Evolutionary conservation across 768 basidiomycete species (phyloP), one percentile per base, ranked within the genome.

Genomic region (Tulasnella calospora): DNA sequence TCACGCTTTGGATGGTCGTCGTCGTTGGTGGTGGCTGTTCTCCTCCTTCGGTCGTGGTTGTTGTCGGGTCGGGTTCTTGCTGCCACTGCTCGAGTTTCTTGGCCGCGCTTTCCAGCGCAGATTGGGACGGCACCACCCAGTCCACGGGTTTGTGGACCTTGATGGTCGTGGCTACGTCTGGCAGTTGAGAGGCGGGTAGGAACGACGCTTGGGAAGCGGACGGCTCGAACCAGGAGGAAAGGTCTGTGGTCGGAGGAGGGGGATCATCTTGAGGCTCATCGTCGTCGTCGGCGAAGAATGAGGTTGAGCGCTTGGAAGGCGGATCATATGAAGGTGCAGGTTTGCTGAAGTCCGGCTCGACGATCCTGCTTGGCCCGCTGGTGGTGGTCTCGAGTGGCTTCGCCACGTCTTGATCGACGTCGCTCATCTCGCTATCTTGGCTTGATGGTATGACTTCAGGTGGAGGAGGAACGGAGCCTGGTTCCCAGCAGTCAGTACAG

Each of bases 111-210:
- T 78, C 77, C 7, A 78, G 33, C 12, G 77, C 77, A 33, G n/a
- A 36, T 46, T 78, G 40, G 17, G 77, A 71, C 33, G 77, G 77
- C 69, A 78, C 35, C 27, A 36, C 55, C 77, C 77, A 78, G 40
- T 6, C 47, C 1, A 5, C 33, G 17, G 38, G n/a, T 10, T 36
- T 55, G 27, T 71, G 67, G 4, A 69, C 41, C 30, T 40, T 73
- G 23, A 55, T 36, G 47, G 41, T 38, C n/a, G 33, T 36, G 19
- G 61, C 15, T 35, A 76, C 36, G 0, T 75, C 74, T 19, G 74
- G 51, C 36, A 75, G 74, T 41, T 78, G 61, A 35, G 69, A 78
- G 1, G 77, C 77, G n/a, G 77, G 77, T 0, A 78, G 67, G 36
- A 78, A 78, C 23, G 55, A 33, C 19, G 77, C 77, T 71, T 71